Conservation (phyloP, 2,329 filamentous ascomycete genomes). For the Exophiala xenobiotica region DNA sequence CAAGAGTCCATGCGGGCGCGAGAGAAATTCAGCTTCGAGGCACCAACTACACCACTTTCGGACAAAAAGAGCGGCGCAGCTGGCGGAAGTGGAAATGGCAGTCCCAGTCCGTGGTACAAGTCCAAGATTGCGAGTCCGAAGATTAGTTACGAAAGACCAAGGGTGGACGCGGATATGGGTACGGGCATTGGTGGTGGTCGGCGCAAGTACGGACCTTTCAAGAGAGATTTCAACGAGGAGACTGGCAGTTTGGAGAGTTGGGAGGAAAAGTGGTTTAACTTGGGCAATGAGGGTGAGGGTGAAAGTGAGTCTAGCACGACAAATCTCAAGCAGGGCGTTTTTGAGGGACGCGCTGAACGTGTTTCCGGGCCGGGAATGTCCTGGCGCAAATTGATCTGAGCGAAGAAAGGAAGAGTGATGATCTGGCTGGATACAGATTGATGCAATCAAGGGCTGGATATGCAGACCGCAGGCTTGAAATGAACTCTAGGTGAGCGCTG, state of each 20-base stretch:
- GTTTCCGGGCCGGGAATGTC: conserved; percentile 10
- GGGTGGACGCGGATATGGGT: neutral
- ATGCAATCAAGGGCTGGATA: too few relatives aligned
- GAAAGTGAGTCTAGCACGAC: neutral
- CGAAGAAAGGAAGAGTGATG: neutral
- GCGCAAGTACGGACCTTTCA: conserved; percentile 11
- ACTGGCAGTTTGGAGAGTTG: conserved; percentile 21
- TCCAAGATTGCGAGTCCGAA: neutral
- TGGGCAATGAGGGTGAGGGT: conserved; percentile 9
- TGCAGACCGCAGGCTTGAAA: too few relatives aligned
- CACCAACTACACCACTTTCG: conserved; percentile 1
- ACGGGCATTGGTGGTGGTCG: neutral
- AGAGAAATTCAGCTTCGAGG: conserved; percentile 16
- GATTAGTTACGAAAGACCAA: neutral
- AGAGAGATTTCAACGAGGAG: conserved; percentile 6
- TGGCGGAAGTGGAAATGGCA: neutral
- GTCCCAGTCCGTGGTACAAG: conserved; percentile 6
- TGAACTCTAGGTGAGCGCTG: too few relatives aligned
- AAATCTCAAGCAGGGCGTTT: neutral
- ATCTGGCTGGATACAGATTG: too few relatives aligned
- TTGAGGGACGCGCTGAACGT: conserved; percentile 1
- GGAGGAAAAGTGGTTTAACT: conserved; percentile 26
- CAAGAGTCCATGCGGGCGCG: conserved; percentile 12
- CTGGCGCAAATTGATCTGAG: conserved; percentile 12
- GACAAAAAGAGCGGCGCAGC: conserved; percentile 2